These are phyloP conservation scores for Singerocomus inundabilis DNA, from an alignment of 1,284 basidiomycete genomes.

Conservation along the genomic window DNA sequence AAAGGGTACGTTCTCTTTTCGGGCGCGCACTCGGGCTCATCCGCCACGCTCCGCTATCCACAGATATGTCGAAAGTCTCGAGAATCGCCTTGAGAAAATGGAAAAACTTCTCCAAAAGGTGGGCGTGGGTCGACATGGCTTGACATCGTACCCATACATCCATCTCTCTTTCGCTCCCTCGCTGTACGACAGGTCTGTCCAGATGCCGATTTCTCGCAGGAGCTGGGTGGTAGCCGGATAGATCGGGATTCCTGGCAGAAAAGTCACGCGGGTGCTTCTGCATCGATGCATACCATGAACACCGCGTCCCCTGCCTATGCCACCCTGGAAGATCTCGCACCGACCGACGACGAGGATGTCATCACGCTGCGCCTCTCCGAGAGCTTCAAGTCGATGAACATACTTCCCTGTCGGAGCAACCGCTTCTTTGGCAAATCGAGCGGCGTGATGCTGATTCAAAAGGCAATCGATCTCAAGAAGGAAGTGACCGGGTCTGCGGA, in stretches of 20 bases:
- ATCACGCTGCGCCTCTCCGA: slow-evolving; percentile 26
- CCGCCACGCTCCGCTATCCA: neutral
- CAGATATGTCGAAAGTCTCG: slow-evolving; percentile 72
- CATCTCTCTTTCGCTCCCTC: too few species aligned
- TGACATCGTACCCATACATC: neutral
- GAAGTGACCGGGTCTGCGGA: slow-evolving; percentile 44
- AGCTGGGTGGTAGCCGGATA: slow-evolving; percentile 38
- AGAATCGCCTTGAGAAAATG: slow-evolving; percentile 69
- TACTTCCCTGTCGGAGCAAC: slow-evolving; percentile 35
- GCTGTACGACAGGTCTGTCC: slow-evolving; percentile 52
- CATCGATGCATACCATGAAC: slow-evolving; percentile 13
- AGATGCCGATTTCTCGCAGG: slow-evolving; percentile 47
- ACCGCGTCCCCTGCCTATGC: slow-evolving; percentile 9
- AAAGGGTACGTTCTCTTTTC: slow-evolving; percentile 58
- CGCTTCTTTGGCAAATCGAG: slow-evolving; percentile 76
- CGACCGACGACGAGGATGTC: slow-evolving; percentile 37
- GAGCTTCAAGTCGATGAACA: slow-evolving; percentile 18
- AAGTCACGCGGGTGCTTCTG: slow-evolving; percentile 21
- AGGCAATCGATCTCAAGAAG: slow-evolving; percentile 65
- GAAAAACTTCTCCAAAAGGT: slow-evolving; percentile 66
- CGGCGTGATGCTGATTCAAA: slow-evolving; percentile 61
- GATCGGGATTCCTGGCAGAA: slow-evolving; percentile 40
- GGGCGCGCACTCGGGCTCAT: neutral
- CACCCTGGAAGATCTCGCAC: slow-evolving; percentile 26
- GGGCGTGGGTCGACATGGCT: neutral